These are phyloP conservation scores for Coccomyxa subellipsoidea DNA, from an alignment of 163 green algal genomes.

Conservation along the genomic window DNA sequence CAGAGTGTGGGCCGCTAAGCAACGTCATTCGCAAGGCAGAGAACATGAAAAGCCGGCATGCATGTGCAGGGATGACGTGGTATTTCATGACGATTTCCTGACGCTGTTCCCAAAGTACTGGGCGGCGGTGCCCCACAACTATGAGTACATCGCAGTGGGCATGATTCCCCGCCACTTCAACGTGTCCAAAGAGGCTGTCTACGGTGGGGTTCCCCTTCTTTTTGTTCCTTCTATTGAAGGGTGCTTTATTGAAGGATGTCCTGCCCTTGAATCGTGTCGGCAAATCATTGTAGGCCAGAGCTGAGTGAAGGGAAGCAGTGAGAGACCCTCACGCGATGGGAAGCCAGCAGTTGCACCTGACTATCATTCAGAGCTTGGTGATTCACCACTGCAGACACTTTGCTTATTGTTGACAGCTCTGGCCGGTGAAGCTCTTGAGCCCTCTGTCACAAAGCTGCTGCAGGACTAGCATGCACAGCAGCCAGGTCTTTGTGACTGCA, in stretches of 20 bases:
- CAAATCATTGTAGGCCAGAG: too few relatives aligned
- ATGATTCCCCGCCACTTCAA: constrained; percentile 11
- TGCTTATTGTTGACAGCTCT: too few relatives aligned
- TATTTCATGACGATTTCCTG: constrained; percentile 12
- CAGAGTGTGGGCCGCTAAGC: background rate
- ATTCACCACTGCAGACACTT: too few relatives aligned
- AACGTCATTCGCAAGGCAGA: background rate
- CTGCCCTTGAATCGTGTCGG: too few relatives aligned
- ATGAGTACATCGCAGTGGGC: constrained; percentile 15
- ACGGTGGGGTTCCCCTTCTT: background rate
- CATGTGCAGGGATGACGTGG: constrained; percentile 11
- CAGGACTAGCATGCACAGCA: too few relatives aligned
- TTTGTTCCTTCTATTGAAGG: background rate
- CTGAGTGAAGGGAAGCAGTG: too few relatives aligned
- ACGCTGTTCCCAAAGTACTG: constrained; percentile 12
- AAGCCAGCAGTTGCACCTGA: too few relatives aligned
- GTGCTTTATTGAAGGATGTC: background rate
- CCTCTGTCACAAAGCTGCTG: too few relatives aligned
- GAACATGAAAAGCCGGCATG: background rate
- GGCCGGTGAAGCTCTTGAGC: too few relatives aligned
- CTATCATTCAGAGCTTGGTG: too few relatives aligned
- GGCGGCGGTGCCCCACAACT: background rate
- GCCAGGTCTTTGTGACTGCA: too few relatives aligned
- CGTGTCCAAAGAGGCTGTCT: background rate
- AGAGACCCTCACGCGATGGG: too few relatives aligned